Evolutionary conservation across 192 early-diverging fungal genomes (phyloP).

Genomic region (Linnemannia elongata): DNA sequence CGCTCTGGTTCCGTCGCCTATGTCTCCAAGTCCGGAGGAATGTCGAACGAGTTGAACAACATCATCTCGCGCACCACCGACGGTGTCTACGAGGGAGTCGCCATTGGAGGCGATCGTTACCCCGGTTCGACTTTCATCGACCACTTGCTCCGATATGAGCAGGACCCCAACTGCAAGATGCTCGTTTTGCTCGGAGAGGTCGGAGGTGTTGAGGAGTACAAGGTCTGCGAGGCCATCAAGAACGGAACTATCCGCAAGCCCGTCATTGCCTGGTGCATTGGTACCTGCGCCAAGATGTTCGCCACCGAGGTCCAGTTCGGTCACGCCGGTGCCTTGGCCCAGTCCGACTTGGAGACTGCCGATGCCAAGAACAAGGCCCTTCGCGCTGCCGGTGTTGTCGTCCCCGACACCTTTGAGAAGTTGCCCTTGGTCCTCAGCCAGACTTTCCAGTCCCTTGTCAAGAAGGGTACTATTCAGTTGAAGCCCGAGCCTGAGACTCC

Average conservation of each 20-base stretch:
- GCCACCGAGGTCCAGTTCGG: conserved; percentile 98
- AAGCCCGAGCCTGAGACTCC: conserved; percentile 88
- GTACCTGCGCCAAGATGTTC: conserved; percentile 98
- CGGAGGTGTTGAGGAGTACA: conserved; percentile 97
- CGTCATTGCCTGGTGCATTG: conserved; percentile 99
- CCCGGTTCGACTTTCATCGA: conserved; percentile 98
- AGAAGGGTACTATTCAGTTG: conserved; percentile 75
- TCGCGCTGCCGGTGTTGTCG: conserved; percentile 85
- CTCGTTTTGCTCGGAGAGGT: conserved; percentile 95
- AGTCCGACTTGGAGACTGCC: conserved; percentile 95
- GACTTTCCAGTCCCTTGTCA: conserved; percentile 83
- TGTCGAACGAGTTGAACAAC: conserved; percentile 99
- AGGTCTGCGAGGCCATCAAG: conserved; percentile 90
- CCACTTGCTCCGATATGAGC: conserved; percentile 94
- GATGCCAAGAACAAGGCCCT: conserved; percentile 94
- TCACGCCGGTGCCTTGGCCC: conserved; percentile 95
- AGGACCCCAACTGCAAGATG: conserved; percentile 93
- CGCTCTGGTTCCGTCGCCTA: conserved; percentile 95
- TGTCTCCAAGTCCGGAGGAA: conserved; percentile 98
- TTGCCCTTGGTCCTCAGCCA: conserved; percentile 84
- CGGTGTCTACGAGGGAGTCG: conserved; percentile 98
- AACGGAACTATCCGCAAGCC: conserved; percentile 93
- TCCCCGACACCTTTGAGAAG: conserved; percentile 97
- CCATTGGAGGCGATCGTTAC: conserved; percentile 98
- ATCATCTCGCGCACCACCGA: conserved; percentile 95